Evolutionary conservation across 352 stramenopile genomes (phyloP), one percentile per base, ranked within the genome.

Genomic region (Phytophthora crassamura): DNA sequence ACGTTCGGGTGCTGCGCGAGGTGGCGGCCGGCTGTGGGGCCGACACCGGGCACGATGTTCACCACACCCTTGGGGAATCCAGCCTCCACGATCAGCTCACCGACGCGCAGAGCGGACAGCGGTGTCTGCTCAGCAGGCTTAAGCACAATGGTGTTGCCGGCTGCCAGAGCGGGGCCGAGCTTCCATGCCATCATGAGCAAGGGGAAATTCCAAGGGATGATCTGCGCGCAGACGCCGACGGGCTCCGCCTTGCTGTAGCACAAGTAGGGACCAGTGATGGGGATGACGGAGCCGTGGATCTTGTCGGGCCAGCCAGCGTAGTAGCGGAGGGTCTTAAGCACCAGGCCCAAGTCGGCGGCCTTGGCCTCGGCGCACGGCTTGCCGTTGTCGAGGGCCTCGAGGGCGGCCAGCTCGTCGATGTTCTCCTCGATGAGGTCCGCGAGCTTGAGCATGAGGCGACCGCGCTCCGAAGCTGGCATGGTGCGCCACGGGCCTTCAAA

Each of bases 151-250:
- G 94, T 97, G 79, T 94, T 98, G 9, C 97, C 97, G 7, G 88
- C 79, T 3, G 89, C 83, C 32, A 98, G 69, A 18, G 93, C 91
- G 1, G 94, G 90, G 14, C 68, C 94, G 10, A 96, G 74, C 74
- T 99, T 99, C 38, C 93, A 86, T 25, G 91, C 95, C 39, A 98
- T 95, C 96, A 99, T 98, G 4, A 97, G 88, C 53, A 94, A 64
- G 7, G 97, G 97, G 76, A 99, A 99, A 41, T 72, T 72, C 58
- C 64, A 72, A 33, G 64, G 58, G 51, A 72, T 68, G 51, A 72
- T 66, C 33, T 98, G 72, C 4, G 51, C 43, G 68, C 88, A 63
- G 65, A 91, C 39, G 97, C 91, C 43, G 82, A 97, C 11, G 97
- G 86, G 28, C 85, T 90, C 75, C 97, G 65, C 32, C 49, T 80